Conservation (phyloP, 148 eudicot genomes). For the Fallopia convolvulus region DNA sequence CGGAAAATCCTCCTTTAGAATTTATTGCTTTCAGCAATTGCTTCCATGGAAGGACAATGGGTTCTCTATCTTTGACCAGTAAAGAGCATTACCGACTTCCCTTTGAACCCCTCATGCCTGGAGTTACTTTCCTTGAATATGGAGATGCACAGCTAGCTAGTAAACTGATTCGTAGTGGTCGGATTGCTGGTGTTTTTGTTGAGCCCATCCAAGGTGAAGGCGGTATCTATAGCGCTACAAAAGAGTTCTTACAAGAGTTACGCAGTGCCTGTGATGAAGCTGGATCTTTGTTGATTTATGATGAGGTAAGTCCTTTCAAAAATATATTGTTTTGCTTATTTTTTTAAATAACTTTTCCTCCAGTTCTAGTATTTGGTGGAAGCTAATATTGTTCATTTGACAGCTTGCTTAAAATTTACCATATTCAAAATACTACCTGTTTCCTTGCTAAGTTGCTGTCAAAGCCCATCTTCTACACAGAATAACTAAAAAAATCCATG, state of each 20-base stretch:
- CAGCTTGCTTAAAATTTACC: neutral
- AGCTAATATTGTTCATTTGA: neutral
- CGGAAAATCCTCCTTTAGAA: slow-evolving; percentile 40
- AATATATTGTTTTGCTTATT: neutral
- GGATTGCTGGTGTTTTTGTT: slow-evolving; percentile 83
- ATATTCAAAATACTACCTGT: neutral
- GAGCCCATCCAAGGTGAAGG: slow-evolving; percentile 99
- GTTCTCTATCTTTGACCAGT: slow-evolving; percentile 88
- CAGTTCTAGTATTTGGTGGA: neutral
- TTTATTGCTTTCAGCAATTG: slow-evolving; percentile 72
- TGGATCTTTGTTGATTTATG: slow-evolving; percentile 71
- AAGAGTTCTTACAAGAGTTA: slow-evolving; percentile 67
- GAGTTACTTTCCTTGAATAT: slow-evolving; percentile 75
- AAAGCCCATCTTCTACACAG: too few species aligned
- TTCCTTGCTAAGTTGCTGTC: neutral
- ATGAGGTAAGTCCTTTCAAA: slow-evolving; percentile 51
- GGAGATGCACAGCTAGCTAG: slow-evolving; percentile 60
- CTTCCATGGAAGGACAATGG: slow-evolving; percentile 94
- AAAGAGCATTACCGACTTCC: slow-evolving; percentile 82
- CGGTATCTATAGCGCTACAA: slow-evolving; percentile 78
- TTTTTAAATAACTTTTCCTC: neutral
- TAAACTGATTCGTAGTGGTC: slow-evolving; percentile 55
- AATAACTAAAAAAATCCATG: neutral
- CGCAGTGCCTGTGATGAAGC: slow-evolving; percentile 72
- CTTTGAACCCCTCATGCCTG: slow-evolving; percentile 94